Evolutionary conservation across 495 filamentous ascomycete genomes (phyloP).

Genomic region (Neurospora pannonica): DNA sequence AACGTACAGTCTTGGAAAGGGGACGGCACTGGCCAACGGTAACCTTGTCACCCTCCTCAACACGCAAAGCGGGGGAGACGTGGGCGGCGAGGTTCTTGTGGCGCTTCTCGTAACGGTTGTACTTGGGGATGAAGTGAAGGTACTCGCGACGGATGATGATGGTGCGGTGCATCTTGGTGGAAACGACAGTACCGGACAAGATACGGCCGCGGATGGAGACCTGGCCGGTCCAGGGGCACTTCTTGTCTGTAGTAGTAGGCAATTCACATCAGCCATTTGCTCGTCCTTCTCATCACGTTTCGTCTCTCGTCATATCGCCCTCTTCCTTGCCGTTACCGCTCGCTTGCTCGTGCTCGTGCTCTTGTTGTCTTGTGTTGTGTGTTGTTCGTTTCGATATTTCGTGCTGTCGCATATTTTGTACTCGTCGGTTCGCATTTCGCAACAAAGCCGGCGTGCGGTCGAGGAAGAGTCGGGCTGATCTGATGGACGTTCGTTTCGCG

Average conservation of each 20-base stretch:
- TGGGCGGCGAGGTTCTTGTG: conserved; percentile 99
- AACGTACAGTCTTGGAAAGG: conserved; percentile 93
- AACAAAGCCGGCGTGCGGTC: not conserved
- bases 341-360: not conserved
- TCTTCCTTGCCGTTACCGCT: not conserved
- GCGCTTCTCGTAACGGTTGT: conserved; percentile 98
- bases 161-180: conserved; percentile 99
- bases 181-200: conserved; percentile 95
- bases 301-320: not conserved
- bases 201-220: conserved; percentile 99
- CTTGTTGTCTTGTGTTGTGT: not conserved
- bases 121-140: conserved; percentile 98
- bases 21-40: conserved; percentile 98
- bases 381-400: not conserved
- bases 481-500: not conserved
- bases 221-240: conserved; percentile 97
- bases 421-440: not conserved
- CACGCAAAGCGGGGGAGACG: conserved; percentile 99
- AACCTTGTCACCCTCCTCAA: conserved; percentile 97
- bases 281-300: not conserved
- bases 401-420: not conserved
- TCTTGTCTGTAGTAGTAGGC: conserved; percentile 69
- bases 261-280: not conserved
- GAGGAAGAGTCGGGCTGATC: not conserved
- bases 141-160: conserved; percentile 99